A percentile compares a stretch with the other conserved stretches of the same genome.
phyloP scores from a whole-genome alignment of 768 basidiomycete species.

The Dioszegia aurantiaca region DNA sequence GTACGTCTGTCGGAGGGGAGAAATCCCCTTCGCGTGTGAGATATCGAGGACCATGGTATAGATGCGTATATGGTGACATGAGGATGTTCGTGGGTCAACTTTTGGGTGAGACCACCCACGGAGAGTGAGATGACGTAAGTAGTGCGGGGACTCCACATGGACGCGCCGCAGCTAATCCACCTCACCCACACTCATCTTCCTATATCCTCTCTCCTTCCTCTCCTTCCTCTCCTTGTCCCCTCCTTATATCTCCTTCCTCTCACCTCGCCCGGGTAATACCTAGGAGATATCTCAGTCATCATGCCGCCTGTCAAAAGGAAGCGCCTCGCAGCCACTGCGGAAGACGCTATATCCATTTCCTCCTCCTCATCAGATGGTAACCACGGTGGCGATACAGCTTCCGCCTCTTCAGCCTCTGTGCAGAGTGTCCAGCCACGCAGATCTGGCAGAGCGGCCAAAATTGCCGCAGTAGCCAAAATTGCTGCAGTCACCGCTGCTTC shows the following conservation, averaged over 20 bases:
- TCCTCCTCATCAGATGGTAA: not conserved
- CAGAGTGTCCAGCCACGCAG: not conserved
- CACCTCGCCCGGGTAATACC: too few species aligned
- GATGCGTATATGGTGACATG: not conserved
- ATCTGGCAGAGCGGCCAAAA: not conserved
- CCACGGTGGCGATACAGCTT: not conserved
- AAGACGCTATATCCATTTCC: slow-evolving; percentile 7
- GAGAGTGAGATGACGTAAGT: too few species aligned
- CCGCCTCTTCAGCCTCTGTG: slow-evolving; percentile 3
- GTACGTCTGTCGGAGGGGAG: slow-evolving; percentile 34
- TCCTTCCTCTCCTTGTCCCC: not conserved
- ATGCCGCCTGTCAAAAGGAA: slow-evolving; percentile 11
- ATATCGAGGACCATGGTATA: slow-evolving; percentile 40
- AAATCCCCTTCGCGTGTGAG: slow-evolving; percentile 22
- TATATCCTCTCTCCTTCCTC: not conserved
- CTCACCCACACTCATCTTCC: not conserved
- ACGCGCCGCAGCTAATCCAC: too few species aligned
- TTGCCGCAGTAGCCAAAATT: not conserved
- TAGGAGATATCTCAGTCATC: too few species aligned
- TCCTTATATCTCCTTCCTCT: not conserved
- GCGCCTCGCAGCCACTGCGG: not conserved
- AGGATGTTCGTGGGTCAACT: too few species aligned
- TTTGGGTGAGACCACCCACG: too few species aligned
- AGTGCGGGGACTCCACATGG: slow-evolving; percentile 2
- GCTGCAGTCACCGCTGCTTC: not conserved